Percentiles rank a stretch among this genome's conserved stretches.
Evolutionary conservation across 2,329 filamentous ascomycete species (phyloP).

Genomic region (Aspergillus fructus): DNA sequence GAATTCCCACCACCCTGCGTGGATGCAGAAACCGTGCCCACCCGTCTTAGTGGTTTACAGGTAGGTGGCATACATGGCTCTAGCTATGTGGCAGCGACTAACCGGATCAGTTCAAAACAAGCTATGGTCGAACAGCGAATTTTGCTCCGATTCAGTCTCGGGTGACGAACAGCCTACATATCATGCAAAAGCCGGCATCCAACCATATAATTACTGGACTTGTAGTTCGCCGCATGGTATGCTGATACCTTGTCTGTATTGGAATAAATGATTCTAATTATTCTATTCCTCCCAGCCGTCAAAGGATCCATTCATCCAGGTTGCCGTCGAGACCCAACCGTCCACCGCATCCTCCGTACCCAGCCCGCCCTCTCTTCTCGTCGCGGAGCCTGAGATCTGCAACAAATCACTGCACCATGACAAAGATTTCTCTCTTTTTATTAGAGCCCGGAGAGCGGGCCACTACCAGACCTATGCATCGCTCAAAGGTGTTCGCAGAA

Average conservation of each 20-base stretch:
- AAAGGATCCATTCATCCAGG: neutral
- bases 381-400: neutral
- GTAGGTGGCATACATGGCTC: neutral
- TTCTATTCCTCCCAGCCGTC: neutral
- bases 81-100: neutral
- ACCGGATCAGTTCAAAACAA: neutral
- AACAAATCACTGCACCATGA: neutral
- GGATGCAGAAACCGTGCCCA: neutral
- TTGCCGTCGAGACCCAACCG: neutral
- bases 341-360: neutral
- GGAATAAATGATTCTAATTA: neutral
- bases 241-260: neutral
- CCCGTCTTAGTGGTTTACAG: neutral
- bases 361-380: too few relatives aligned
- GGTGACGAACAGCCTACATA: neutral
- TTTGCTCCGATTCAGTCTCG: neutral
- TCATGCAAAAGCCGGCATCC: accelerated
- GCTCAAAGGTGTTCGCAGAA: constrained; percentile 7
- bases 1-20: neutral
- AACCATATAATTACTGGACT: neutral
- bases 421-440: constrained; percentile 4
- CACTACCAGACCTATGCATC: constrained; percentile 14
- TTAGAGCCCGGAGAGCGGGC: neutral
- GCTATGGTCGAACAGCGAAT: neutral
- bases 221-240: neutral